Base-by-base conservation (phyloP, 2,329 filamentous ascomycete species). In the Alternaria gansuensis region DNA sequence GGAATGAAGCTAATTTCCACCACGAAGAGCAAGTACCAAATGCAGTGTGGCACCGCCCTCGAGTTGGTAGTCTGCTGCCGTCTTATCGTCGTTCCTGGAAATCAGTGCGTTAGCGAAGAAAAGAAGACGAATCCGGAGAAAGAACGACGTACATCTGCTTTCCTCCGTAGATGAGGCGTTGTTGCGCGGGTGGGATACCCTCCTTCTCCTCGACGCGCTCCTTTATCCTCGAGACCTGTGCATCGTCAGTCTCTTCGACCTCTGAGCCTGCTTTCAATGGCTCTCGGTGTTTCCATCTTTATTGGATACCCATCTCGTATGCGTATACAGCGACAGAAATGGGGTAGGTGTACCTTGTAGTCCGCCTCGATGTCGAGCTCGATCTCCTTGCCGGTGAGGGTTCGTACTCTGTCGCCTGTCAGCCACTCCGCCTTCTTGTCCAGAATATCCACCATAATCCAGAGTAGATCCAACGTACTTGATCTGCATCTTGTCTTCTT, bases 121-220 rank as follows among this genome's bases (percentile, higher is more conserved):
- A 17, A 17, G 17, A 17, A 17, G 17, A 2, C 1, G 17, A 33
- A n/a, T 10, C 5, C 8, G 21, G 10, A 28, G 29, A 13, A 11
- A 13, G 4, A 29, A 5, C 5, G 4, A 60, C 78, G 51, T 71
- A 97, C 95, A 99, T 97, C 79, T 99, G 95, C 84, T 99, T 99
- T 74, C 95, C 95, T 53, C 94, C 93, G 76, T 90, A 97, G 74
- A 99, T 99, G 67, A 99, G 83, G 59, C 95, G 89, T 81, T 99
- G 95, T 81, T 99, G 95, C 17, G 95, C 93, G 1, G 95, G 95
- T 41, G 95, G 94, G 72, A 99, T 99, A 57, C 95, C 95, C 78
- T 98, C 95, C 82, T 98, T 98, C 83, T 99, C 95, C 80, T 99
- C 95, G 55, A 99, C 95, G 74, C 94, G 93, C 82, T 98, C 95